A percentile compares a stretch with the other conserved stretches of the same genome.
Conservation (phyloP, 257 asterid species). For the Fraxinus americana region DNA sequence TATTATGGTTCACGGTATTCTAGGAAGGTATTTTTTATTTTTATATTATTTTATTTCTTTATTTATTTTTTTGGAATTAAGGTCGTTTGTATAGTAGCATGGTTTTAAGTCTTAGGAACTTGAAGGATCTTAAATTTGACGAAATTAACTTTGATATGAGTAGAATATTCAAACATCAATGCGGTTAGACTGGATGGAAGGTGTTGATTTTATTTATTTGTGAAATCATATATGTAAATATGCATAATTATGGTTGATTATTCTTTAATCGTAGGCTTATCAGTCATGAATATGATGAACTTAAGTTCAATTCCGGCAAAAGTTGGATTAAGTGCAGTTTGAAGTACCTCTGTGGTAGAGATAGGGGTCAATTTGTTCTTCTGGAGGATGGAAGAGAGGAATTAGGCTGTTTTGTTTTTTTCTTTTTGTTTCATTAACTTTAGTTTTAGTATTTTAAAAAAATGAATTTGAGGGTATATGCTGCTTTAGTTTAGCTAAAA, state of each 20-base stretch:
- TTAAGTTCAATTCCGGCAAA: background rate
- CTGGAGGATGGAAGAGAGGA: background rate
- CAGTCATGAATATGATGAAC: background rate
- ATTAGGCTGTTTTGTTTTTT: background rate
- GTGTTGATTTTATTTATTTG: background rate
- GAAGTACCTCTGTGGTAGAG: background rate
- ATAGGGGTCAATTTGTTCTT: too few relatives aligned
- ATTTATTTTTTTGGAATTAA: too few relatives aligned
- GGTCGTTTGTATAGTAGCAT: background rate
- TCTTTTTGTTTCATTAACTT: too few relatives aligned
- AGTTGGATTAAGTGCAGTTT: background rate
- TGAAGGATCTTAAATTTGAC: background rate
- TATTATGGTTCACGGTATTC: slow-evolving; percentile 95
- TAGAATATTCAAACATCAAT: too few relatives aligned
- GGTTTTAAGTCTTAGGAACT: background rate
- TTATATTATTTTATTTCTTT: too few relatives aligned
- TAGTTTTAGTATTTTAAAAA: background rate
- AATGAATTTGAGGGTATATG: background rate
- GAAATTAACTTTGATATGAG: slow-evolving; percentile 10
- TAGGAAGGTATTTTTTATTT: slow-evolving; percentile 68
- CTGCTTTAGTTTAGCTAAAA: background rate
- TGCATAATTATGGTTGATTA: background rate
- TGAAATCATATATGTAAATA: background rate
- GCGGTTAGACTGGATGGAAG: background rate
- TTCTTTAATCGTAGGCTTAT: background rate